Evolutionary conservation across 179 eudicot genomes (phyloP).

Genomic region (Spinacia oleracea): DNA sequence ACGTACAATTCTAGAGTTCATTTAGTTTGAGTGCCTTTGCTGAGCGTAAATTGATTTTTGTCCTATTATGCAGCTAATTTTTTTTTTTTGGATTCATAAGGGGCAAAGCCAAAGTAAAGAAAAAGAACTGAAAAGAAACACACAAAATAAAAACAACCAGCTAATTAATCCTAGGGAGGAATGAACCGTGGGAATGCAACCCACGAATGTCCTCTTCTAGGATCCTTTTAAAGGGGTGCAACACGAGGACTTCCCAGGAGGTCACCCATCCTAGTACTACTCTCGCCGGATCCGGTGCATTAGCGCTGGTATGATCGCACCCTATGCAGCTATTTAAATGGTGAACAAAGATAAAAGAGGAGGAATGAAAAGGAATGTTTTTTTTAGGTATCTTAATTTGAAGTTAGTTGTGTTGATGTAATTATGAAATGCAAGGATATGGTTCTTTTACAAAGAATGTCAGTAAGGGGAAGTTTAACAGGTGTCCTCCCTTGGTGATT

Average conservation of each 20-base stretch:
- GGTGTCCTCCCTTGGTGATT: not conserved
- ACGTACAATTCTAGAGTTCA: not conserved
- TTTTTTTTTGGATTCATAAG: too few species aligned
- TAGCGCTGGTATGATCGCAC: too few species aligned
- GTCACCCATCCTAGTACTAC: conserved; percentile 11
- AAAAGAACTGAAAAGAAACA: too few species aligned
- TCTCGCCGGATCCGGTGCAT: too few species aligned
- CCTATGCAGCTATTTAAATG: not conserved
- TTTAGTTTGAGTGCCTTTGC: not conserved
- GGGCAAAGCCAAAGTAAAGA: too few species aligned
- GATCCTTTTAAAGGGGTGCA: too few species aligned
- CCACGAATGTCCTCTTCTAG: too few species aligned
- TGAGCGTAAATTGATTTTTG: not conserved
- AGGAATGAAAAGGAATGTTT: not conserved
- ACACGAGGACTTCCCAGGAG: too few species aligned
- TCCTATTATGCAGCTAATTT: not conserved
- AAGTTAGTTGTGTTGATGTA: not conserved
- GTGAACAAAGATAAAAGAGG: not conserved
- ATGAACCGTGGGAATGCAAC: too few species aligned
- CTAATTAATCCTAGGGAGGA: too few species aligned
- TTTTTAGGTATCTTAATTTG: not conserved
- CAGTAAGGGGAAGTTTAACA: not conserved
- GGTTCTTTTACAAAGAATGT: not conserved
- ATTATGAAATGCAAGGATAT: not conserved
- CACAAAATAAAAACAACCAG: too few species aligned